Base-by-base conservation (phyloP, 1,284 basidiomycete genomes). In the Rhodofomes roseus region DNA sequence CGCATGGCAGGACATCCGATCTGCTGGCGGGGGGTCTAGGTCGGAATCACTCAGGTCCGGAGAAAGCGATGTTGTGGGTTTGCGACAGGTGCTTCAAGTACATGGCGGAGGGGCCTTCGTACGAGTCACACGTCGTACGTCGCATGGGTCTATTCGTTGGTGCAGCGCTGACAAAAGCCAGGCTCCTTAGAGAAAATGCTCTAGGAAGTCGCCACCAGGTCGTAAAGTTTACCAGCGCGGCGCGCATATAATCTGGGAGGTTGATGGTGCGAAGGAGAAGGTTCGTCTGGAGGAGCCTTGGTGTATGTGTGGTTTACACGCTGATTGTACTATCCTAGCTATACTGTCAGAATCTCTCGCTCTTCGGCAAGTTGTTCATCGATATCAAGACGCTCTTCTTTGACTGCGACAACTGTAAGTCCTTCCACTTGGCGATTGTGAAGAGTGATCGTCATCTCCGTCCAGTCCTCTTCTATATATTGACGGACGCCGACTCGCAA, bases 331-430 rank as follows among this genome's bases (percentile, higher is more conserved):
- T 61, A 58, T 29, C 60, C 4, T 69, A 96, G 93, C 81, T 98
- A 11, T 99, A 96, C 70, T 97, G 94, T 72, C 96, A 98, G 74
- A 96, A 96, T 69, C 78, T 99, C 29, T 92, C 94, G 34, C 80
- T 99, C 2, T 98, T 98, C 69, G 96, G 96, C 44, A 99, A 99
- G 73, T 81, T 98, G n/a, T 99, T 99, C 74, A 98, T 99, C 70
- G 96, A 98, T 70, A 92, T 96, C 70, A 99, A 99, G 79, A 97
- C 96, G 1, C 80, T 98, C 36, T 98, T 95, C 77, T 99, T 96
- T 70, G 95, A 99, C 68, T 87, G 84, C 60, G 90, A 92, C 66
- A 90, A 90, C 66, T 93, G 91, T 91, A 62, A 65, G 86, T 67
- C 29, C 54, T 61, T 41, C 31, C 25, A 20, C 20, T 12, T 4